Evolutionary conservation across 2,329 filamentous ascomycete species (phyloP), one percentile per base, ranked within the genome.

Genomic region (Zasmidium citrigriseum): DNA sequence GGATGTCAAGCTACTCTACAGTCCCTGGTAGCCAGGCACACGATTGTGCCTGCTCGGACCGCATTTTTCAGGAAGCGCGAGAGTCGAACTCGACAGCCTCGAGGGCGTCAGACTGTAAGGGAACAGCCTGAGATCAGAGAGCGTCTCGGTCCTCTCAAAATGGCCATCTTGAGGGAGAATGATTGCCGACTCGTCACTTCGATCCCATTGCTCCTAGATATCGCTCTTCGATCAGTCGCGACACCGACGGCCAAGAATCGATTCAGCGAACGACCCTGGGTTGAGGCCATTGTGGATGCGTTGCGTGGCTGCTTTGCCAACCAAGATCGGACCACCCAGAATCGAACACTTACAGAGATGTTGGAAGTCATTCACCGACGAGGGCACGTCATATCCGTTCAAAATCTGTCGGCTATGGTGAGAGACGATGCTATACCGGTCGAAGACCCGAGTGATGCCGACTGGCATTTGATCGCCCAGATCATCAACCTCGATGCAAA

Each of bases 401-500:
- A 58, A 18, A 60, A 55, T 2, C 54, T 70, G 16, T 53, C 51
- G 21, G 38, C 55, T 9, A 34, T 69, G 14, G 57, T 67, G 3
- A 55, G 38, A 20, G 44, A 58, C 11, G 46, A 64, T 34, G 59
- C 58, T 38, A 12, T 61, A 46, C 20, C 25, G 21, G 23, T 23
- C 2, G n/a, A 29, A 24, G 34, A 27, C 20, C 51, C 16, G 10
- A 41, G 47, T n/a, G 29, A 48, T 24, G 55, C 70, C 1, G 71
- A 80, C 52, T 80, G 78, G 76, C 56, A 62, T 1, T 61, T 82
- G 20, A 54, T 82, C 20, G 72, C 75, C 12, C 73, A 75, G 25
- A 67, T 80, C n/a, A 68, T 82, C 18, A 66, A 72, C 21, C 75
- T 80, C 52, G 79, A 82, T 61, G 64, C 77, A 2, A 77, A 77